Base-by-base conservation (phyloP, 306 rosid genomes). In the Sindora glabra region DNA sequence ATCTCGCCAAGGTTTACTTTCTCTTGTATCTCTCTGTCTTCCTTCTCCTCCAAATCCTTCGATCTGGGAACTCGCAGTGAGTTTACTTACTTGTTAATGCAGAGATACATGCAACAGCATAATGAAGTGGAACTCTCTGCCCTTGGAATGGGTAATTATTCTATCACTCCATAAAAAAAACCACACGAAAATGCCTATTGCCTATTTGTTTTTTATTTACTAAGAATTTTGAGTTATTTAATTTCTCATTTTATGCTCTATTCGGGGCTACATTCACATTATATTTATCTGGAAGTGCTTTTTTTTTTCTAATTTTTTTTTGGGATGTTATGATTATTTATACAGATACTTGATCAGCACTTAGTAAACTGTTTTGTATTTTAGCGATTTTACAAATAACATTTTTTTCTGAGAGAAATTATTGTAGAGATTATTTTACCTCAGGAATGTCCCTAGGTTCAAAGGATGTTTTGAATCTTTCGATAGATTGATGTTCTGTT, bases 91-190 rank as follows among this genome's bases (percentile, higher is more conserved):
- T 8, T 22, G 37, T 39, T 2, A 64, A 6, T 64, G 56, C 71
- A 78, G 84, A 82, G 87, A 78, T 82, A 78, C 66, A 78, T 82
- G 84, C 84, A 82, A 61, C 87, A 75, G 56, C 58, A 82, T 59
- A 69, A 69, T 44, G 87, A 82, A 73, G 87, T 82, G 22, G 87
- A 82, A 75, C 87, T 82, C 52, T 82, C 87, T 48, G 84, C 87
- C 14, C 87, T 82, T 47, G 87, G 87, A 52, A 82, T 82, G 84
- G 84, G 84, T 78, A 41, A 51, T 53, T 48, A 36, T 41, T 41
- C n/a, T 42, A 19, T 6, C 10, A 17, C 9, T 33, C 16, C 11
- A 11, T n/a, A 10, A 1, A 0, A 46, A 46, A 7, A 46, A 46
- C 29, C 15, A 17, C 17, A 1, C 1, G 11, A 6, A 3, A n/a